A percentile compares a stretch with the other conserved stretches of the same genome.
Conservation (phyloP, 805 yeast species). For the Jamesozyma piceae region DNA sequence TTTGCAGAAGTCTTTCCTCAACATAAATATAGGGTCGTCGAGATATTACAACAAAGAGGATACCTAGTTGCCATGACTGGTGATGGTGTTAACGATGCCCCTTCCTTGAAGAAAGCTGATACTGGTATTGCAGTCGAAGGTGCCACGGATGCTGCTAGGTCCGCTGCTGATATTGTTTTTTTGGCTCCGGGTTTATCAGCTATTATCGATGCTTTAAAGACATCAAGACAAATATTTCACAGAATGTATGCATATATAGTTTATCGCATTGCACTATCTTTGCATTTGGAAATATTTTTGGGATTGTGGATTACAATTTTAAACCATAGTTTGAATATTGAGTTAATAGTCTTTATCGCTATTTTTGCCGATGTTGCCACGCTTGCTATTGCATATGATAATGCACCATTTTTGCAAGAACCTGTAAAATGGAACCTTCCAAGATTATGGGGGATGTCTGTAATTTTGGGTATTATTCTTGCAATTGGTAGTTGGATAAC, state of each 20-base stretch:
- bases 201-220: constrained; percentile 87
- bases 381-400: constrained; percentile 92
- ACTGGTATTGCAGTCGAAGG: constrained; percentile 98
- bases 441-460: constrained; percentile 95
- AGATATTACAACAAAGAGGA: constrained; percentile 90
- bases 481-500: constrained; percentile 93
- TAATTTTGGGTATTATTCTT: constrained; percentile 72
- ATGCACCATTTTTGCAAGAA: constrained; percentile 84
- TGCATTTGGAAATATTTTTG: constrained; percentile 87
- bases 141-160: constrained; percentile 94
- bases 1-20: constrained; percentile 98
- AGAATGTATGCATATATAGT: constrained; percentile 97
- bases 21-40: constrained; percentile 93
- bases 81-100: constrained; percentile 98
- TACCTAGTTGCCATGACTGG: constrained; percentile 98
- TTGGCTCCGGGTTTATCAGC: constrained; percentile 93
- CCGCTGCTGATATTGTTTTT: constrained; percentile 94
- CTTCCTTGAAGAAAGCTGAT: constrained; percentile 91
- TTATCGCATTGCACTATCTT: constrained; percentile 92
- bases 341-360: constrained; percentile 91
- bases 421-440: constrained; percentile 97
- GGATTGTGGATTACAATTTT: constrained; percentile 95
- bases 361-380: constrained; percentile 97
- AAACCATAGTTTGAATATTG: constrained; percentile 76
- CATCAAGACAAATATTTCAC: constrained; percentile 96